Evolutionary conservation across 768 basidiomycete species (phyloP).

Genomic region (Porphyrellus cyaneotinctus): DNA sequence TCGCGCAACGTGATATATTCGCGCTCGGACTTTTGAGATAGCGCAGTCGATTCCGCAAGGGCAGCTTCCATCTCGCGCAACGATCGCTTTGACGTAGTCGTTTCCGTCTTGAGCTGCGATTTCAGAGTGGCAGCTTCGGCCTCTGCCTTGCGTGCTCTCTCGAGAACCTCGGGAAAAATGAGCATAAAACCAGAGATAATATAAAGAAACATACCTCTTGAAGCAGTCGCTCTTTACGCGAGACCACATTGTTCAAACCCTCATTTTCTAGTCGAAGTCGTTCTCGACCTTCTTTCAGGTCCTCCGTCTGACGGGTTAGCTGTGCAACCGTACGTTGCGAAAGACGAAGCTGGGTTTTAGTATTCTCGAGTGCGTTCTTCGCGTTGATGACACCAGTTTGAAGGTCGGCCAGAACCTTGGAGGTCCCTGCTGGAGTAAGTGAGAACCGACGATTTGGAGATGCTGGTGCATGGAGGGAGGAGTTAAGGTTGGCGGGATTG

Average conservation of each 20-base stretch:
- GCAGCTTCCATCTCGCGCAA: slow-evolving; percentile 77
- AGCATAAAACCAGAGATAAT: neutral
- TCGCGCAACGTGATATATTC: slow-evolving; percentile 80
- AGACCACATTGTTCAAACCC: slow-evolving; percentile 81
- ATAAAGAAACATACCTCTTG: slow-evolving; percentile 61
- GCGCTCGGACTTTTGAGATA: slow-evolving; percentile 76
- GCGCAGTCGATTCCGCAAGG: slow-evolving; percentile 67
- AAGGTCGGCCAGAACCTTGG: slow-evolving; percentile 83
- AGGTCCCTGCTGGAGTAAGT: slow-evolving; percentile 73
- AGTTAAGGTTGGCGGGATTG: slow-evolving; percentile 27
- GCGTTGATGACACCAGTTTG: slow-evolving; percentile 81
- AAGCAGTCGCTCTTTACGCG: slow-evolving; percentile 79
- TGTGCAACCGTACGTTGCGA: slow-evolving; percentile 83
- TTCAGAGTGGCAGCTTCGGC: slow-evolving; percentile 66
- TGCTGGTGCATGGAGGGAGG: slow-evolving; percentile 39
- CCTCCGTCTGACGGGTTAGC: slow-evolving; percentile 81
- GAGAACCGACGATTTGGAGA: slow-evolving; percentile 55
- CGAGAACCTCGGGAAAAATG: slow-evolving; percentile 51
- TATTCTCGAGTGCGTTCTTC: slow-evolving; percentile 79
- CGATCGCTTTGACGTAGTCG: slow-evolving; percentile 65
- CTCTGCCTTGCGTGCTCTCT: slow-evolving; percentile 84
- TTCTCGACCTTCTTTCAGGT: slow-evolving; percentile 84
- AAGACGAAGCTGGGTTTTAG: slow-evolving; percentile 73
- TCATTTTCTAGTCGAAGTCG: slow-evolving; percentile 82
- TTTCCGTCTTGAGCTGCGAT: slow-evolving; percentile 69